Conservation (phyloP, 495 filamentous ascomycete genomes). For the Bombardia bombarda region DNA sequence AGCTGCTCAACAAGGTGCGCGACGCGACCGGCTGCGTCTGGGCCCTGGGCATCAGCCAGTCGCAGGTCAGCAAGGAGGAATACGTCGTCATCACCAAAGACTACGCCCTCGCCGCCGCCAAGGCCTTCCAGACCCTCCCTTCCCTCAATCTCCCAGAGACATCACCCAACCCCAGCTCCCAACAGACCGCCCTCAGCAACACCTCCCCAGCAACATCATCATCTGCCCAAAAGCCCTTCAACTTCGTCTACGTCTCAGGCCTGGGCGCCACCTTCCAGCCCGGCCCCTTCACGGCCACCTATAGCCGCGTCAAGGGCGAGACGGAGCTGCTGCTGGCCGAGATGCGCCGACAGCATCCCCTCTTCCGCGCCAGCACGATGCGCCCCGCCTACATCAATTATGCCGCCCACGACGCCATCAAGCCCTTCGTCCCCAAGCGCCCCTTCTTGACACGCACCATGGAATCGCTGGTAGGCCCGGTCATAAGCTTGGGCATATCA, state of each 20-base stretch:
- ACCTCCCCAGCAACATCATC: background rate
- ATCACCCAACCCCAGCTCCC: too few relatives aligned
- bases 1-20: slow-evolving; percentile 50
- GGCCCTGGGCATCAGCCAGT: slow-evolving; percentile 58
- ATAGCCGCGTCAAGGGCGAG: slow-evolving; percentile 55
- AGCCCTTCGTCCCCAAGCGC: slow-evolving; percentile 32
- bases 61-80: slow-evolving; percentile 52
- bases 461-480: slow-evolving; percentile 1
- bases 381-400: slow-evolving; percentile 49
- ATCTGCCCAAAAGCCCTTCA: slow-evolving; percentile 39
- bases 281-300: slow-evolving; percentile 44
- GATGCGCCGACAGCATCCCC: slow-evolving; percentile 27
- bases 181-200: too few relatives aligned
- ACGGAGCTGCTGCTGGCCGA: slow-evolving; percentile 46
- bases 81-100: slow-evolving; percentile 60
- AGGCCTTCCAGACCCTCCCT: slow-evolving; percentile 48
- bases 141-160: background rate
- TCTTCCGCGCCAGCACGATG: slow-evolving; percentile 40
- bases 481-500: slow-evolving; percentile 13
- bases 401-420: slow-evolving; percentile 38
- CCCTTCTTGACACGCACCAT: slow-evolving; percentile 8
- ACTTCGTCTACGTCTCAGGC: slow-evolving; percentile 65
- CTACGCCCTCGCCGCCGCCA: slow-evolving; percentile 53
- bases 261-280: slow-evolving; percentile 43
- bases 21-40: slow-evolving; percentile 62